phyloP scores from a whole-genome alignment of 2,329 filamentous ascomycete species.

The Cytospora paraplurivora region DNA sequence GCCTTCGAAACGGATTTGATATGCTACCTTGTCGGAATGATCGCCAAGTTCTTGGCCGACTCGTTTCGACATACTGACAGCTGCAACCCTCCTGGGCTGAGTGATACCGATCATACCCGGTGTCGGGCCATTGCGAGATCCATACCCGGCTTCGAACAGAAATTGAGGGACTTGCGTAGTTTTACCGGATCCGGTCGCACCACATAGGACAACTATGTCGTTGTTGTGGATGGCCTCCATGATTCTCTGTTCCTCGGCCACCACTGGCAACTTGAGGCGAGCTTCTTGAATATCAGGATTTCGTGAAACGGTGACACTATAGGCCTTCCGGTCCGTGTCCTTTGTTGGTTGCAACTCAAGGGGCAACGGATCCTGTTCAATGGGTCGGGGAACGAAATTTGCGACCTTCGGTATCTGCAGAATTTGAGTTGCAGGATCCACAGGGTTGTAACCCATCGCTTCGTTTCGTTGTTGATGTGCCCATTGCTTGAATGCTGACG shows the following conservation, averaged over 20 bases:
- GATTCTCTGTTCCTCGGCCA: conserved; percentile 93
- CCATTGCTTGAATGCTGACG: conserved; percentile 89
- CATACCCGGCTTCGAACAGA: conserved; percentile 90
- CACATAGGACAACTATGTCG: conserved; percentile 86
- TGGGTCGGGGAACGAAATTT: conserved; percentile 67
- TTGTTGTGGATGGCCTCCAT: conserved; percentile 98
- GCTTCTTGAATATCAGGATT: conserved; percentile 74
- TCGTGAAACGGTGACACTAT: conserved; percentile 71
- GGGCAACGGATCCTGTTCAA: conserved; percentile 72
- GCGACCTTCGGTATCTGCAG: conserved; percentile 57
- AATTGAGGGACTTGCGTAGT: conserved; percentile 98
- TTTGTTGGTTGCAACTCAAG: conserved; percentile 64
- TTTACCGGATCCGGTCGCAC: conserved; percentile 94
- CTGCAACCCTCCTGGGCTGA: conserved; percentile 90
- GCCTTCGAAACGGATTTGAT: conserved; percentile 94
- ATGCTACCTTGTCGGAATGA: conserved; percentile 76
- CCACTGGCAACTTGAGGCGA: conserved; percentile 80
- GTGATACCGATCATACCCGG: conserved; percentile 94
- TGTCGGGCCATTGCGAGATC: conserved; percentile 73
- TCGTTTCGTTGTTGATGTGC: conserved; percentile 84
- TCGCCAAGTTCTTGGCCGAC: conserved; percentile 83
- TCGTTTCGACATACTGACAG: conserved; percentile 94
- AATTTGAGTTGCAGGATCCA: conserved; percentile 44
- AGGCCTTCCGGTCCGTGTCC: conserved; percentile 69
- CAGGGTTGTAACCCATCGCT: conserved; percentile 67